Conservation (phyloP, 1,284 basidiomycete species). For the Sanghuangporus weigelae region DNA sequence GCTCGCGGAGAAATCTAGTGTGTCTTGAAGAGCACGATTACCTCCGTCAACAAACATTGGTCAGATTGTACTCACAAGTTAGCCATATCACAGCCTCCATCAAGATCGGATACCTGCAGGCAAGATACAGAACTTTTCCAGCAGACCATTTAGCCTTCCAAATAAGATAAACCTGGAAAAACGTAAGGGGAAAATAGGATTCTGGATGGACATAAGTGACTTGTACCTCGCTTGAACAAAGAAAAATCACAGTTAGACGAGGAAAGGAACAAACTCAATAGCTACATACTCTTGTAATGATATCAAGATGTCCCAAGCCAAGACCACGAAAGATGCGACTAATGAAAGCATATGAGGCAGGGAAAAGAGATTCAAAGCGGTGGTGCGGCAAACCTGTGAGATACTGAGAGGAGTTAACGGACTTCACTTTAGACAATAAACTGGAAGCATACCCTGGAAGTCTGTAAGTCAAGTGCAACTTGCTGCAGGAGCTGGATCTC, state of each 20-base stretch:
- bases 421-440: background rate
- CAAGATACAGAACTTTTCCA: conserved; percentile 8
- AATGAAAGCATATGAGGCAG: background rate
- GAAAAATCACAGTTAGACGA: background rate
- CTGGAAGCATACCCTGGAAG: background rate
- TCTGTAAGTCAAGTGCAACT: conserved; percentile 6
- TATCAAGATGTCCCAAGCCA: conserved; percentile 6
- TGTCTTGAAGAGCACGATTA: background rate
- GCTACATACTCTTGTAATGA: conserved; percentile 5
- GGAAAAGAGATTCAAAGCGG: background rate
- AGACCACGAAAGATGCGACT: conserved; percentile 6
- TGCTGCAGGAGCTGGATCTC: conserved; percentile 2
- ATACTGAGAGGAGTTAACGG: background rate
- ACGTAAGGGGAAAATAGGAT: background rate
- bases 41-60: background rate
- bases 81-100: conserved; percentile 4
- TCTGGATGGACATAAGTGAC: background rate
- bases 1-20: background rate
- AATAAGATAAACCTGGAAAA: background rate
- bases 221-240: background rate
- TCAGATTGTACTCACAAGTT: background rate
- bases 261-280: background rate
- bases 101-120: conserved; percentile 1
- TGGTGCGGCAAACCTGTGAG: background rate
- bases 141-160: conserved; percentile 8